Conservation (phyloP, 78 protist genomes). For the Salpingoeca rosetta region DNA sequence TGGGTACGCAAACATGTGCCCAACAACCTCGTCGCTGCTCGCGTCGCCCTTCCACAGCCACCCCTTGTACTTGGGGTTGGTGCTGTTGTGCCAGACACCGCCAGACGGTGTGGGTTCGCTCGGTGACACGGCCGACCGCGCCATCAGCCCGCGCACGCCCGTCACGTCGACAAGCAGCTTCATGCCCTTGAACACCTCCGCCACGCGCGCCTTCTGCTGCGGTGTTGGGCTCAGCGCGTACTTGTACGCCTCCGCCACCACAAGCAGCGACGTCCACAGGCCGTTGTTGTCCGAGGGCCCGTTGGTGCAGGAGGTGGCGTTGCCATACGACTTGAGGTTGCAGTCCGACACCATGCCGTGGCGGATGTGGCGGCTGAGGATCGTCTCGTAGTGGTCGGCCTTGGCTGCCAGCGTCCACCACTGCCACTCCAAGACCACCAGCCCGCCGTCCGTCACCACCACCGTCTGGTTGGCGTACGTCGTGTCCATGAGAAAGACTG, state of each 20-base stretch:
- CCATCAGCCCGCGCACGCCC: neutral
- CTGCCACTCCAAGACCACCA: neutral
- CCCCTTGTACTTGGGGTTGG: neutral
- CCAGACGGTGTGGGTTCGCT: neutral
- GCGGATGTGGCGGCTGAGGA: conserved; percentile 1
- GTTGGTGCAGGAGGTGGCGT: neutral
- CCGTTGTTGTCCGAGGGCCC: conserved; percentile 13
- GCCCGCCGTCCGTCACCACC: conserved; percentile 12
- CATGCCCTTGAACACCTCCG: neutral
- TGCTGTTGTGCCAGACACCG: neutral
- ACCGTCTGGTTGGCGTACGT: neutral
- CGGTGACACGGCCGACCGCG: neutral
- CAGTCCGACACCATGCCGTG: conserved; percentile 4
- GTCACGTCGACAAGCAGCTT: conserved; percentile 13
- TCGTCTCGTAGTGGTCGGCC: neutral
- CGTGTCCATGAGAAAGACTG: neutral
- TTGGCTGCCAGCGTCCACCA: conserved; percentile 1
- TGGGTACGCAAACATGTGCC: conserved; percentile 14
- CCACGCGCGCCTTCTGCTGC: neutral
- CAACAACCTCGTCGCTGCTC: conserved; percentile 11
- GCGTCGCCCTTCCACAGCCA: conserved; percentile 5
- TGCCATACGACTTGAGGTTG: neutral
- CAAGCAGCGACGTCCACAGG: conserved; percentile 14
- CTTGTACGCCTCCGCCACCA: conserved; percentile 5
- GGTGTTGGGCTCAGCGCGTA: neutral